Evolutionary conservation across 2,329 filamentous ascomycete genomes (phyloP).

Genomic region (Emergomyces pasteurianus): DNA sequence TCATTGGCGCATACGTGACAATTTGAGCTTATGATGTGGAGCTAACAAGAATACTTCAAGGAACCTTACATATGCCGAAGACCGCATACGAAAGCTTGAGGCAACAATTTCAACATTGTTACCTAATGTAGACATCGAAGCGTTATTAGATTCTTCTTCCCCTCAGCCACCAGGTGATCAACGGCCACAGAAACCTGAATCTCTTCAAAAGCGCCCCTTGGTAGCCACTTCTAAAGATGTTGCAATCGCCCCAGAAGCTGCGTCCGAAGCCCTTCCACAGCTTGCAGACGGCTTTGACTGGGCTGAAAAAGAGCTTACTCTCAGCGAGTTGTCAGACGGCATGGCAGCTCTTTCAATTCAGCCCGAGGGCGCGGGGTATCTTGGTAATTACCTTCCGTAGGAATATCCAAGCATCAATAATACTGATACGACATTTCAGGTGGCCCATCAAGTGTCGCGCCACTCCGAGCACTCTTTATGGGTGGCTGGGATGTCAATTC

Average conservation of each 20-base stretch:
- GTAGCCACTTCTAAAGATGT: not conserved
- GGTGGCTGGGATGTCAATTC: slow-evolving; percentile 1
- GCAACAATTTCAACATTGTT: slow-evolving; percentile 14
- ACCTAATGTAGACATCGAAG: slow-evolving; percentile 23
- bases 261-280: not conserved
- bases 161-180: slow-evolving; percentile 32
- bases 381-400: slow-evolving; percentile 15
- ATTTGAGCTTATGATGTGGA: not conserved
- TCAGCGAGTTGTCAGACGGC: slow-evolving; percentile 28
- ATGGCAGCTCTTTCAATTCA: slow-evolving; percentile 24
- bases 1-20: not conserved
- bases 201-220: not conserved
- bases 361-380: slow-evolving; percentile 29
- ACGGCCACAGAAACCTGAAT: not conserved
- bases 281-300: slow-evolving; percentile 19
- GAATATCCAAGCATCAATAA: not conserved
- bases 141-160: slow-evolving; percentile 20
- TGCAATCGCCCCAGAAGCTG: not conserved
- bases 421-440: slow-evolving; percentile 12
- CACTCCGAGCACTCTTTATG: slow-evolving; percentile 21
- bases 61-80: slow-evolving; percentile 12
- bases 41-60: not conserved
- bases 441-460: slow-evolving; percentile 29
- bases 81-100: slow-evolving; percentile 3
- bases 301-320: slow-evolving; percentile 28